phyloP scores from a whole-genome alignment of 2,329 filamentous ascomycete genomes.

The Neurospora sp. region DNA sequence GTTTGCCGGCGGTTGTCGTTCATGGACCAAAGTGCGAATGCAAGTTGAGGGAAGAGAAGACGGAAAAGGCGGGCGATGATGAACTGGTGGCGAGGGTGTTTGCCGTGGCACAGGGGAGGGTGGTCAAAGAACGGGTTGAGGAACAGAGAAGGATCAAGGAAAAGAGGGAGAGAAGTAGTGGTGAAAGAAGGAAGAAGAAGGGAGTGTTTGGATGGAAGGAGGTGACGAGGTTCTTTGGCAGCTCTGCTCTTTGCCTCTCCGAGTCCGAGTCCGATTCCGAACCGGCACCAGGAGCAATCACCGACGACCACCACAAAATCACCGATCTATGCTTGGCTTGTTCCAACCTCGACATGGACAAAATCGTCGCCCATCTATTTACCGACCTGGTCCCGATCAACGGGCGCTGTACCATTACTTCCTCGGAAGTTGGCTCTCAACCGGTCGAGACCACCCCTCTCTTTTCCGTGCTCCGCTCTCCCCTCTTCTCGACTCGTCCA shows the following conservation, averaged over 20 bases:
- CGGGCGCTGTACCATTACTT: not conserved
- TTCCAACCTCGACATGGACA: conserved; percentile 12
- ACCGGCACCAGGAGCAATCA: not conserved
- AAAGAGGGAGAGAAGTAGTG: not conserved
- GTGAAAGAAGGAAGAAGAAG: not conserved
- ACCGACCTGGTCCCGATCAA: conserved; percentile 9
- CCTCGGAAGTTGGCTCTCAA: not conserved
- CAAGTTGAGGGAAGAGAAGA: not conserved
- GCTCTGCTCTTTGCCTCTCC: not conserved
- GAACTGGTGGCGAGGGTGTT: not conserved
- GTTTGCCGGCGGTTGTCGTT: not conserved
- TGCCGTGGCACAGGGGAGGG: not conserved
- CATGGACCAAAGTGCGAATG: not conserved
- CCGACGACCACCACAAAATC: conserved; percentile 2
- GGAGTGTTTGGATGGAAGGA: not conserved
- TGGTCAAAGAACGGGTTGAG: not conserved
- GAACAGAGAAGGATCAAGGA: not conserved
- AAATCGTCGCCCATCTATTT: conserved; percentile 11
- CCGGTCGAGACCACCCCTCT: conserved; percentile 13
- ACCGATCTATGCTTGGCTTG: conserved; percentile 14
- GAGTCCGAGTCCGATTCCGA: not conserved
- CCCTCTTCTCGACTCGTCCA: not conserved
- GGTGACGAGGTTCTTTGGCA: not conserved
- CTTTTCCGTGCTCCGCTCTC: conserved; percentile 9
- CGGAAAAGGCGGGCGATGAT: not conserved